phyloP scores from a whole-genome alignment of 2,329 filamentous ascomycete genomes.

The Paecilomyces sp. region DNA sequence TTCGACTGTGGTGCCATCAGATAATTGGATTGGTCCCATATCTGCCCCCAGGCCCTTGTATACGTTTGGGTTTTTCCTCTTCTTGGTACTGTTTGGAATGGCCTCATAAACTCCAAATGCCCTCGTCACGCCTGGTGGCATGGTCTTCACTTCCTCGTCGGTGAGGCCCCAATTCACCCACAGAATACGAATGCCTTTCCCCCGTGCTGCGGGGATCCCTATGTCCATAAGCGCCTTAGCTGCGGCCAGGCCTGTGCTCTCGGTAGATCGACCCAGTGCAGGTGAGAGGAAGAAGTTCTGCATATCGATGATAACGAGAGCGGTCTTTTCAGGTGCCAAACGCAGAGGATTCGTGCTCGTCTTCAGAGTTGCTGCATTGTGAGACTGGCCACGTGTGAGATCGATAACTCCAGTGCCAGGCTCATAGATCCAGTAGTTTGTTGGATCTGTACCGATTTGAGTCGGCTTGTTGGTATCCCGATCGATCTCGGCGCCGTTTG shows the following conservation, averaged over 20 bases:
- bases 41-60: slow-evolving; percentile 42
- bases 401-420: neutral
- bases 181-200: slow-evolving; percentile 43
- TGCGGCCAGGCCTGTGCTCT: slow-evolving; percentile 38
- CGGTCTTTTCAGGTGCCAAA: slow-evolving; percentile 36
- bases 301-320: slow-evolving; percentile 47
- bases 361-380: slow-evolving; percentile 2
- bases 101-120: slow-evolving; percentile 40
- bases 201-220: slow-evolving; percentile 42
- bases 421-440: neutral
- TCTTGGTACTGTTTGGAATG: slow-evolving; percentile 13
- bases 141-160: slow-evolving; percentile 41
- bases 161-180: slow-evolving; percentile 55
- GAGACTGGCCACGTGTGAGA: neutral
- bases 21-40: slow-evolving; percentile 33
- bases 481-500: neutral
- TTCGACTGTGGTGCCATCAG: slow-evolving; percentile 12
- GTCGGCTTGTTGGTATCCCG: neutral
- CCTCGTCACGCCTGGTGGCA: slow-evolving; percentile 45
- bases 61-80: slow-evolving; percentile 15
- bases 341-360: slow-evolving; percentile 25
- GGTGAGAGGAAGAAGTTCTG: slow-evolving; percentile 47
- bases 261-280: slow-evolving; percentile 32
- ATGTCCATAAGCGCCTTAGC: slow-evolving; percentile 34
- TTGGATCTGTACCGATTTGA: neutral